Evolutionary conservation across 345 rosid species (phyloP), one percentile per base, ranked within the genome.

Genomic region (Lumnitzera littorea): DNA sequence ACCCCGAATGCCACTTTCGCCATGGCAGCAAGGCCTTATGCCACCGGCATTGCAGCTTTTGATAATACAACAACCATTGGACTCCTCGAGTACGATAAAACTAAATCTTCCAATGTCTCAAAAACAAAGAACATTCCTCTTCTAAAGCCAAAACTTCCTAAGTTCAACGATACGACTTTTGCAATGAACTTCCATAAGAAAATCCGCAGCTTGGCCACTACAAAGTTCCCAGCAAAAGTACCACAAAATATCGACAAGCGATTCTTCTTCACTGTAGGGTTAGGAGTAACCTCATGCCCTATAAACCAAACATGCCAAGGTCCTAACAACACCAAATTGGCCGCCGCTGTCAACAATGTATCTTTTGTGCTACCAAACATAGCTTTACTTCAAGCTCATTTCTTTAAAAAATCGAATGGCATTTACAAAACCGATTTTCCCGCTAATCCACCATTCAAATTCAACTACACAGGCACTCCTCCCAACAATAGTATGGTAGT

Each of bases 211-310:
- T 48, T 80, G 51, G 76, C 74, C 46, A 67, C 56, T 5, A 23
- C 77, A 10, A 70, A 46, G 55, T 80, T 76, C 76, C 85, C 85
- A 0, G 77, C 80, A 0, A 80, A 76, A 3, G 81, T 83, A 0
- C 83, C 83, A n/a, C 58, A 56, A 25, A 78, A 74, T 10, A 67
- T 80, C 13, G 78, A 67, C 24, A 68, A 63, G 24, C 66, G 50
- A 24, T 83, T 80, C 61, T 78, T 83, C 61, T 83, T 83, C 83
- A 76, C 80, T 0, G 76, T 80, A 1, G 88, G 88, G 3, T 67
- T 83, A 1, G 85, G 88, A 2, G 29, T 61, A 14, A 65, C 54
- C 67, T 75, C 83, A 0, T 83, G 85, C 51, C 66, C 75, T 0
- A 15, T 41, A 31, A 76, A 72, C 65, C 76, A 73, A 56, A 80